A percentile compares a stretch with the other conserved stretches of the same genome.
Evolutionary conservation across 139 green algal species (phyloP).

Genomic region (Haematococcus lacustris): DNA sequence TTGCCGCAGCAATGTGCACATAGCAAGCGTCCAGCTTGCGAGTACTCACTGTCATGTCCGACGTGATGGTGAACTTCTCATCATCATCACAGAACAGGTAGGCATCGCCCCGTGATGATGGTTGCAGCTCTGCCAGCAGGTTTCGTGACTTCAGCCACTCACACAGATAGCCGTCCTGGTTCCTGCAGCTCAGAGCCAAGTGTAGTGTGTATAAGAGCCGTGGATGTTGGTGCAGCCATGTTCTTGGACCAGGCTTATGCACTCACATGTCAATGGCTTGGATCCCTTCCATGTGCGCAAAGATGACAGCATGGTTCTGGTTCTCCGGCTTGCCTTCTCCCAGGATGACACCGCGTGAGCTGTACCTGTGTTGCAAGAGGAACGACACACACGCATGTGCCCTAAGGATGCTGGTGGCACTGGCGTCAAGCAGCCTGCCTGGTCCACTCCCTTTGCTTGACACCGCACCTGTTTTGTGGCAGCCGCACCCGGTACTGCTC

Average conservation of each 20-base stretch:
- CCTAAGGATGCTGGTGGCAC: too few relatives aligned
- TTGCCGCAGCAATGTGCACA: too few relatives aligned
- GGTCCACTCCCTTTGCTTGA: too few relatives aligned
- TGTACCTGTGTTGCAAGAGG: conserved; percentile 10
- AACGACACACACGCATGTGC: neutral
- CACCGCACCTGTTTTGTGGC: conserved; percentile 27
- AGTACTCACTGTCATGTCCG: neutral
- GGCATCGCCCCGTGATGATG: conserved; percentile 17
- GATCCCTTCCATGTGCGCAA: conserved; percentile 51
- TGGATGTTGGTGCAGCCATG: neutral
- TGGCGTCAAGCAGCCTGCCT: too few relatives aligned
- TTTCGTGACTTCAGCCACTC: conserved; percentile 73
- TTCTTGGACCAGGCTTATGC: too few relatives aligned
- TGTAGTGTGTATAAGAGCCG: neutral
- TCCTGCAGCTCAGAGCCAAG: too few relatives aligned
- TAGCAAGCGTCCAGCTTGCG: too few relatives aligned
- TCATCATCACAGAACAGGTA: conserved; percentile 19
- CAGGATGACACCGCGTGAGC: conserved; percentile 46
- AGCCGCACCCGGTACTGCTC: conserved; percentile 28
- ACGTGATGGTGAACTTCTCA: conserved; percentile 17
- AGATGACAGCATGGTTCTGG: conserved; percentile 83
- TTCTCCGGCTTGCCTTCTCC: conserved; percentile 90
- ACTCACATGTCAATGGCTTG: conserved; percentile 8
- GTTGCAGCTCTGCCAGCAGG: conserved; percentile 39
- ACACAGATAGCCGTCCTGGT: conserved; percentile 79